Percentiles rank a stretch among this genome's conserved stretches.
These are phyloP conservation scores for Lotus japonicus DNA, from an alignment of 306 rosid species.

Conservation along the genomic window DNA sequence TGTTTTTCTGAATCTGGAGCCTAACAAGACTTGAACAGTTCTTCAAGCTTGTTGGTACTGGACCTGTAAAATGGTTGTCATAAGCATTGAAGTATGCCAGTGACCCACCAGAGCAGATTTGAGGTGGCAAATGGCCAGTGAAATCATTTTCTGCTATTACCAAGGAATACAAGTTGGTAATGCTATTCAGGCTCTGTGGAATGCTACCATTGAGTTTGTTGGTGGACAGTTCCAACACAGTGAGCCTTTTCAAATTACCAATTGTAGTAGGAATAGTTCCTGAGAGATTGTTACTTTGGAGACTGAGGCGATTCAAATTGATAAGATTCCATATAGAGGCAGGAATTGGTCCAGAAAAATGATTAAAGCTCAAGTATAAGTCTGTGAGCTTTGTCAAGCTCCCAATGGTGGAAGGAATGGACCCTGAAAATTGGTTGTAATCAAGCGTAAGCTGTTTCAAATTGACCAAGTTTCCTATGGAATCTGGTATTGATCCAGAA, in stretches of 20 bases:
- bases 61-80: not conserved
- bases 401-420: slow-evolving; percentile 30
- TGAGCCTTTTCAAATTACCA: slow-evolving; percentile 22
- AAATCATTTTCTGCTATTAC: not conserved
- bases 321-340: not conserved
- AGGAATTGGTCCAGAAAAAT: slow-evolving; percentile 13
- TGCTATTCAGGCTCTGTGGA: not conserved
- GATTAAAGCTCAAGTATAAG: not conserved
- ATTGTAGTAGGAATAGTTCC: slow-evolving; percentile 24
- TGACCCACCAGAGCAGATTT: not conserved
- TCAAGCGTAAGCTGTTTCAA: not conserved
- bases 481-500: slow-evolving; percentile 19
- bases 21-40: slow-evolving; percentile 8
- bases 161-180: not conserved
- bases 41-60: slow-evolving; percentile 9
- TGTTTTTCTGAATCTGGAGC: slow-evolving; percentile 18
- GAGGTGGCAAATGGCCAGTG: slow-evolving; percentile 3
- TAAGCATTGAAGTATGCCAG: not conserved
- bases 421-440: not conserved
- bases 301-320: not conserved
- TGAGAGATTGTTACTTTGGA: slow-evolving; percentile 9
- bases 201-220: slow-evolving; percentile 17
- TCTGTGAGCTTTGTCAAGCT: slow-evolving; percentile 3
- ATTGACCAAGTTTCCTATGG: slow-evolving; percentile 20
- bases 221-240: not conserved